Conservation (phyloP, 768 basidiomycete species). For the Mycena olivaceomarginata region DNA sequence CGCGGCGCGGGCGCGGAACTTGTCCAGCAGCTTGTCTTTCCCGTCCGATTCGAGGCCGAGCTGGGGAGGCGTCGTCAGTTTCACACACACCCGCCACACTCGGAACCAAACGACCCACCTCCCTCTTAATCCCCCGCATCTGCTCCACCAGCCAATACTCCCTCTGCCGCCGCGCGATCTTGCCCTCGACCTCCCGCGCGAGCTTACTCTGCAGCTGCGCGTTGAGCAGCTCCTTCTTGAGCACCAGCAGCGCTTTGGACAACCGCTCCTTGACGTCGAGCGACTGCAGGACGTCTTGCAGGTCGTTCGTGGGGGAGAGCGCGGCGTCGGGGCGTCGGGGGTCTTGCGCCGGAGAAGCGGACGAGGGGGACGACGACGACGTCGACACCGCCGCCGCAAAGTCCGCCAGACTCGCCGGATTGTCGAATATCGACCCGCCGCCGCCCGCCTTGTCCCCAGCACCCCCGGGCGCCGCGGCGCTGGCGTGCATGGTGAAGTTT, state of each 20-base stretch:
- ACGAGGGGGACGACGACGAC: conserved; percentile 77
- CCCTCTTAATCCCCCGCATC: conserved; percentile 96
- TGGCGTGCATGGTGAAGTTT: conserved; percentile 94
- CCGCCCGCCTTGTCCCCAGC: too few relatives aligned
- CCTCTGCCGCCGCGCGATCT: conserved; percentile 95
- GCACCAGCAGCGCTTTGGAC: conserved; percentile 91
- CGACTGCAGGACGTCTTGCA: conserved; percentile 95
- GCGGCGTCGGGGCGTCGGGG: too few relatives aligned
- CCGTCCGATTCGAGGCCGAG: conserved; percentile 87
- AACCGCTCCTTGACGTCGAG: conserved; percentile 91
- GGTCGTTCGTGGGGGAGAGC: conserved; percentile 66
- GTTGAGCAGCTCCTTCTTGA: conserved; percentile 99
- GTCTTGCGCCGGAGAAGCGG: too few relatives aligned
- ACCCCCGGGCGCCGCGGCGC: conserved; percentile 48
- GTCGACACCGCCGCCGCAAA: conserved; percentile 97
- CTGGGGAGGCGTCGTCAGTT: too few relatives aligned
- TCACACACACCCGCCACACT: too few relatives aligned
- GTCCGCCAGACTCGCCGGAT: conserved; percentile 97
- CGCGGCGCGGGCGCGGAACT: conserved; percentile 93
- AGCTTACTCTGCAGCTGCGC: conserved; percentile 96
- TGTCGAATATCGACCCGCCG: conserved; percentile 83
- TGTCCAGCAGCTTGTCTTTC: conserved; percentile 95
- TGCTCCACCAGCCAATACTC: conserved; percentile 99
- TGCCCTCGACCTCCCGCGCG: conserved; percentile 94
- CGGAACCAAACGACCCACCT: conserved; percentile 79